Evolutionary conservation across 2,329 filamentous ascomycete genomes (phyloP).

Genomic region (Penicillium polonicum): DNA sequence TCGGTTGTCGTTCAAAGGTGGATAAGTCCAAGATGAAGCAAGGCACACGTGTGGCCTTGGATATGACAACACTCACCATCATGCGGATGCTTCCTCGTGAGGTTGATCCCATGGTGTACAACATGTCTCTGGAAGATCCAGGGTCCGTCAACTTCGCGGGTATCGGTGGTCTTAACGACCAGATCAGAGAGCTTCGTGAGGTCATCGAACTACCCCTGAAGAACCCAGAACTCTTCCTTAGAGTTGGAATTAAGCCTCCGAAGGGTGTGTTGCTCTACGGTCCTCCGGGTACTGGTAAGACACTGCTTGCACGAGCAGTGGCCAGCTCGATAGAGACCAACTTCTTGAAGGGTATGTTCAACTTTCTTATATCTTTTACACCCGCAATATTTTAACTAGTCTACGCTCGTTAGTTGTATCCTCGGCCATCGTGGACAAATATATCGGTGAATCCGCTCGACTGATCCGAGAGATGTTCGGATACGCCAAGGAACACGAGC

Average conservation of each 20-base stretch:
- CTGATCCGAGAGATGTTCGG: slow-evolving; percentile 99
- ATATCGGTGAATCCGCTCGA: slow-evolving; percentile 96
- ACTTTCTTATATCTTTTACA: neutral
- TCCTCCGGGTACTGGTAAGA: slow-evolving; percentile 96
- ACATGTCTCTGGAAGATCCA: slow-evolving; percentile 98
- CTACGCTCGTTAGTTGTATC: slow-evolving; percentile 70
- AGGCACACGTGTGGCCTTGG: slow-evolving; percentile 92
- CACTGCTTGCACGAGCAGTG: slow-evolving; percentile 86
- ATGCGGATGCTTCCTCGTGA: slow-evolving; percentile 99
- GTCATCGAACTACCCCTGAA: slow-evolving; percentile 97
- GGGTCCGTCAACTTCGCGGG: slow-evolving; percentile 97
- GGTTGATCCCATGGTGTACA: slow-evolving; percentile 98
- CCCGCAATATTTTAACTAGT: slow-evolving; percentile 8
- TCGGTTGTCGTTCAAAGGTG: slow-evolving; percentile 96
- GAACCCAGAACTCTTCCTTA: slow-evolving; percentile 94
- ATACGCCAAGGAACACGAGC: slow-evolving; percentile 98
- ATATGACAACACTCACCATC: slow-evolving; percentile 99
- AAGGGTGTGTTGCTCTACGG: slow-evolving; percentile 97
- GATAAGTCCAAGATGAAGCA: slow-evolving; percentile 98
- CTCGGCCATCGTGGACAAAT: slow-evolving; percentile 98
- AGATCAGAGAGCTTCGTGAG: slow-evolving; percentile 94
- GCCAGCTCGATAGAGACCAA: slow-evolving; percentile 97
- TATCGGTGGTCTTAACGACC: slow-evolving; percentile 95
- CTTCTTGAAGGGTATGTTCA: slow-evolving; percentile 80
- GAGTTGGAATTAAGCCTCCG: slow-evolving; percentile 97